These are phyloP conservation scores for Saccharomyces hybrid DNA, from an alignment of 1,139 yeast genomes.

Conservation along the genomic window DNA sequence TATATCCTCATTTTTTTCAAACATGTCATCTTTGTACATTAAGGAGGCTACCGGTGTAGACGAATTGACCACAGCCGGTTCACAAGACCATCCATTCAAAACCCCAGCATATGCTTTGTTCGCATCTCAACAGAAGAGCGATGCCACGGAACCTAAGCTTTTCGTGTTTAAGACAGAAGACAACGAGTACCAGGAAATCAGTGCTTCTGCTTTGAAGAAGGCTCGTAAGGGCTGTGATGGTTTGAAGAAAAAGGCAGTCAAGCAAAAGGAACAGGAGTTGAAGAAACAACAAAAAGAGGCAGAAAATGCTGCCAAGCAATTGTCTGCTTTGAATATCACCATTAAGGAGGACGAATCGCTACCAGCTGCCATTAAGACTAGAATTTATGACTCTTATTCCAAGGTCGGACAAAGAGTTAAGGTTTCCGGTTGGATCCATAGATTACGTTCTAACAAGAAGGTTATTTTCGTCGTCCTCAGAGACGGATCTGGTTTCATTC, in stretches of 20 bases:
- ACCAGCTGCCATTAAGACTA: conserved; percentile 62
- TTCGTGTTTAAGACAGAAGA: conserved; percentile 62
- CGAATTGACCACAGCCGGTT: conserved; percentile 47
- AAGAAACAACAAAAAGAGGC: conserved; percentile 53
- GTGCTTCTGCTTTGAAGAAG: conserved; percentile 91
- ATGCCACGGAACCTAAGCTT: conserved; percentile 46
- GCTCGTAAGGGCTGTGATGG: conserved; percentile 96
- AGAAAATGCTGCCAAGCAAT: conserved; percentile 60
- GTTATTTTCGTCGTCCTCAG: conserved; percentile 84
- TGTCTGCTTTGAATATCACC: conserved; percentile 71
- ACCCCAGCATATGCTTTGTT: conserved; percentile 80
- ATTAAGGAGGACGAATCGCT: conserved; percentile 65
- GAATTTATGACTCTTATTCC: conserved; percentile 50
- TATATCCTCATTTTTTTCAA: background rate
- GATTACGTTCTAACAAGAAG: conserved; percentile 88
- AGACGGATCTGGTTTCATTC: conserved; percentile 91
- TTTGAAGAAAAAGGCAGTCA: conserved; percentile 79
- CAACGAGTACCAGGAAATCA: conserved; percentile 61
- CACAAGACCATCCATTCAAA: conserved; percentile 63
- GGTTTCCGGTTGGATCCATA: conserved; percentile 94
- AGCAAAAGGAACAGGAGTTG: conserved; percentile 60
- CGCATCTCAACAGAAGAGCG: conserved; percentile 25
- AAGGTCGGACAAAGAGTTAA: conserved; percentile 56
- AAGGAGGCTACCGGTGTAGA: conserved; percentile 70
- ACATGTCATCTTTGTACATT: conserved; percentile 44